phyloP scores from a whole-genome alignment of 2,329 filamentous ascomycete genomes.

The Amphichorda felina region DNA sequence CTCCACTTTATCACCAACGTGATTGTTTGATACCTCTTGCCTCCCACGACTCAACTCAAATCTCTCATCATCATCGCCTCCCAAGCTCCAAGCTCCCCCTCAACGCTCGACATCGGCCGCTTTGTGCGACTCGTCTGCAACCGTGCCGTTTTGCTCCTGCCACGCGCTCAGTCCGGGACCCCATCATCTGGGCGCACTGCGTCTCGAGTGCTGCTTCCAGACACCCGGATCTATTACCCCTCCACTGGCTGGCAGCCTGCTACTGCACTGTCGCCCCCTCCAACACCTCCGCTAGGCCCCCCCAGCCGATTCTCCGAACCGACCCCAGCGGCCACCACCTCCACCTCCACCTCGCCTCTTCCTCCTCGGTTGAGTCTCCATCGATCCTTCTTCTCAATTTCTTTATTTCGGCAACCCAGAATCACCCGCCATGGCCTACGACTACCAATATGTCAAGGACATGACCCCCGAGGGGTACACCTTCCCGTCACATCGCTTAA shows the following conservation, averaged over 20 bases:
- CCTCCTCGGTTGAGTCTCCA: not conserved
- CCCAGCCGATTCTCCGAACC: conserved; percentile 1
- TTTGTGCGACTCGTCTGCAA: too few species aligned
- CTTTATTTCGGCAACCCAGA: too few species aligned
- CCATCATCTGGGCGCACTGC: not conserved
- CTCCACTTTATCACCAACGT: too few species aligned
- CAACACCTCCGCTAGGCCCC: not conserved
- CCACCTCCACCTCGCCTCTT: not conserved
- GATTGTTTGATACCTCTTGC: too few species aligned
- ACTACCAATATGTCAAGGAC: conserved; percentile 20
- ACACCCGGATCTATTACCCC: conserved; percentile 1
- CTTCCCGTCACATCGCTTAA: conserved; percentile 46
- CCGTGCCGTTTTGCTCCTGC: too few species aligned
- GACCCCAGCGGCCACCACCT: not conserved
- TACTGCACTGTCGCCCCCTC: not conserved
- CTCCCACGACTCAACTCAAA: too few species aligned
- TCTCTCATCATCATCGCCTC: too few species aligned
- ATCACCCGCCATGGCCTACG: conserved; percentile 5
- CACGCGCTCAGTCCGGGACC: too few species aligned
- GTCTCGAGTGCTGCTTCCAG: not conserved
- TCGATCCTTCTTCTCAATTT: too few species aligned
- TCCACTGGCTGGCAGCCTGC: not conserved
- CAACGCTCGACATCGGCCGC: too few species aligned
- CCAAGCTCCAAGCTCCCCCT: too few species aligned
- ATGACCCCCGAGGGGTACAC: conserved; percentile 30